Conservation (phyloP, 2,329 filamentous ascomycete species). For the Paracamarosporium sp. region DNA sequence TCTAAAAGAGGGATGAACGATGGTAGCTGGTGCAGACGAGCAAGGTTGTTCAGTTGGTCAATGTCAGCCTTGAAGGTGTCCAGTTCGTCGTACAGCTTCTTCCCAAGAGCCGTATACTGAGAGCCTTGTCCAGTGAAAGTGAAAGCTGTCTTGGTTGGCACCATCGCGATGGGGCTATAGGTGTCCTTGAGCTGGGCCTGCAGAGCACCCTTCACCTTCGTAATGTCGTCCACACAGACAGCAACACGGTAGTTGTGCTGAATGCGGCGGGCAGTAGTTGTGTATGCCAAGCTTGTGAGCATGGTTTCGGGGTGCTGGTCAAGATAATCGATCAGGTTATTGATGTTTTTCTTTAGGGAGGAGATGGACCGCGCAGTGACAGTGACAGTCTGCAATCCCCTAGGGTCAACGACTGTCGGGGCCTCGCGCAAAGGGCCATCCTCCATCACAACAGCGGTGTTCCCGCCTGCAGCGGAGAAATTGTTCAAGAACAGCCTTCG, state of each 20-base stretch:
- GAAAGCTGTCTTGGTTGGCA: constrained; percentile 58
- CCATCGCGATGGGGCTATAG: constrained; percentile 61
- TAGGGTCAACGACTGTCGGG: constrained; percentile 52
- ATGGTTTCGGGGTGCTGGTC: constrained; percentile 53
- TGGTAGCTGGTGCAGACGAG: constrained; percentile 54
- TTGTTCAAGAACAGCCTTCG: constrained; percentile 61
- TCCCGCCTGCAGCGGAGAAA: constrained; percentile 61
- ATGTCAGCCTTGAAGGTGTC: constrained; percentile 57
- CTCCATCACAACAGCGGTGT: constrained; percentile 60
- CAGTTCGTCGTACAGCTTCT: constrained; percentile 58
- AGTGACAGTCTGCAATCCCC: constrained; percentile 55
- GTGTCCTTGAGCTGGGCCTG: constrained; percentile 57
- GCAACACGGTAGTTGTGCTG: constrained; percentile 61
- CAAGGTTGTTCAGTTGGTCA: constrained; percentile 56
- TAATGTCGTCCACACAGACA: constrained; percentile 55
- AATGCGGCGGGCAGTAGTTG: constrained; percentile 59
- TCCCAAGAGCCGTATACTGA: constrained; percentile 59
- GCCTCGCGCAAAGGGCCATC: constrained; percentile 55
- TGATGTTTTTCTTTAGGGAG: constrained; percentile 59
- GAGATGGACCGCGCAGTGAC: constrained; percentile 60
- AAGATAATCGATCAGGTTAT: constrained; percentile 55
- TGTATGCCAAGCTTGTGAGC: constrained; percentile 59
- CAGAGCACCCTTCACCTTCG: constrained; percentile 54
- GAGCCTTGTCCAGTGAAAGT: constrained; percentile 61
- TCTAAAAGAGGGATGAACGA: constrained; percentile 58